Base-by-base conservation (phyloP, 768 basidiomycete genomes). In the Tylopilus plumbeoviolaceoides region DNA sequence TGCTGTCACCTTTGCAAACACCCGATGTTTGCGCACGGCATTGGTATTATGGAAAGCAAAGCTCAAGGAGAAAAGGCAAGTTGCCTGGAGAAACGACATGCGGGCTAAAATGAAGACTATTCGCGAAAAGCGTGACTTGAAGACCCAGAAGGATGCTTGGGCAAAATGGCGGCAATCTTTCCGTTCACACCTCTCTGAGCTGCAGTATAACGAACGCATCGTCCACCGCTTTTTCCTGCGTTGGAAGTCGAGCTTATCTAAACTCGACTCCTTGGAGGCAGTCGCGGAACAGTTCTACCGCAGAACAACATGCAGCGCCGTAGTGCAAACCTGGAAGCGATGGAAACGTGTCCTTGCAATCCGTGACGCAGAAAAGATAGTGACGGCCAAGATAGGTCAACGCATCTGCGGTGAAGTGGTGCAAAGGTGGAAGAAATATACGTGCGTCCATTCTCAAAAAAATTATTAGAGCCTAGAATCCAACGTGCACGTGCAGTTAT, bases 81-180 rank as follows among this genome's bases (percentile, higher is more conserved):
- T 72, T 21, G 73, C 75, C 51, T 88, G 85, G 85, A 78, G 83
- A 28, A 71, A 79, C 44, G 84, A 79, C 47, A 89, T 89, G 86
- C 84, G 87, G 27, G 59, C 71, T 56, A 85, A 80, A 63, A 89
- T 89, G 82, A 82, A 79, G 61, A 64, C 68, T 11, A 71, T 87
- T 31, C 80, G 79, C 57, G 79, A 80, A 54, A 81, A 72, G 54
- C 75, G 76, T 51, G 84, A 87, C 27, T 52, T 60, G 6, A 76
- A 78, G 59, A 62, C 88, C 42, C 66, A 75, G 59, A 79, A 72
- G 58, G 79, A 83, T 57, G 78, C 78, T 8, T 88, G 85, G 83
- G 72, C 65, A 39, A 78, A 78, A 60, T 91, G 90, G 90, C 75
- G 78, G 39, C 83, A 81, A 53, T 70, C 75, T 9, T 76, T 82